Evolutionary conservation across 148 eudicot species (phyloP), one percentile per base, ranked within the genome.

Genomic region (Drosera capensis): DNA sequence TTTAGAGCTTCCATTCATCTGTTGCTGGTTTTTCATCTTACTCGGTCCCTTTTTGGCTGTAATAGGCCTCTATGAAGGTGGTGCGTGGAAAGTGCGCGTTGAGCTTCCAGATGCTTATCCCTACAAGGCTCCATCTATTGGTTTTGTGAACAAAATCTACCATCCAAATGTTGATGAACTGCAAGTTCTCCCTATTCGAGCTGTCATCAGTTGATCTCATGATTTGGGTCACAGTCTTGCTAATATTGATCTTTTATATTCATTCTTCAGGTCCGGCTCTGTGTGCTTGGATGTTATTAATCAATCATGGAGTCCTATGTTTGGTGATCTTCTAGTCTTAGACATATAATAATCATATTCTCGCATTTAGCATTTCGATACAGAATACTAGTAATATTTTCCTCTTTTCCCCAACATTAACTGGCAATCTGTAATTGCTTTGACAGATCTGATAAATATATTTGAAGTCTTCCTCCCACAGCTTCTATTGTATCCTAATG

Each of bases 261-360:
- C n/a, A n/a, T n/a, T n/a, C n/a, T 45, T 52, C 82, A 83, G 94
- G 78, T 83, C 94, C 35, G 94, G 94, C 41, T 79, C 94, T 8
- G 83, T 83, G 18, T 83, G 94, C 68, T 83, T 83, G 80, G 94
- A 83, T 55, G 94, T 83, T n/a, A 83, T 83, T 24, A 83, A 83
- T 54, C 94, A 83, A 51, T 70, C 94, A 7, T 83, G 94, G 94
- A 83, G 94, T 66, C 94, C 94, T 34, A 83, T 83, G 94, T 83
- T 79, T 55, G 94, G 94, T 79, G 20, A 18, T 19, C n/a, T n/a
- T n/a, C n/a, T n/a, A n/a, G n/a, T n/a, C n/a, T n/a, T n/a, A n/a
- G n/a, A n/a, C n/a, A n/a, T n/a, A n/a, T n/a, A n/a, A n/a, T n/a
- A n/a, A n/a, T n/a, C n/a, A n/a, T n/a, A n/a, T n/a, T n/a, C n/a